Evolutionary conservation across 2,329 filamentous ascomycete species (phyloP).

Genomic region (Colletotrichum scovillei): DNA sequence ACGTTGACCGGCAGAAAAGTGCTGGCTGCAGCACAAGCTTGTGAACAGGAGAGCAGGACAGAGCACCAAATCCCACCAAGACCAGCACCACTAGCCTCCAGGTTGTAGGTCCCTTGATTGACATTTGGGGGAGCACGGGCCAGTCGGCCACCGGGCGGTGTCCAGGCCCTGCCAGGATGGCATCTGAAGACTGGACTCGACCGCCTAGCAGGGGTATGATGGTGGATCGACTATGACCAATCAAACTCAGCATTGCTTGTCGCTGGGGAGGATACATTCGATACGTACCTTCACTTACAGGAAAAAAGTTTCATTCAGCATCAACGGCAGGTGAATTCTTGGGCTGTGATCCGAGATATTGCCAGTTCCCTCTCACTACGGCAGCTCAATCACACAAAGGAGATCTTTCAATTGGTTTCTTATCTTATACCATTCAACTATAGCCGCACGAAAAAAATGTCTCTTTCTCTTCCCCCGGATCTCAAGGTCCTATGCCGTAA

Average conservation of each 20-base stretch:
- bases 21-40: constrained; percentile 4
- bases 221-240: constrained; percentile 15
- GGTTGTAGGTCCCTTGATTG: constrained; percentile 5
- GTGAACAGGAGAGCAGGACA: background rate
- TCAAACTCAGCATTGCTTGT: background rate
- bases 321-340: constrained; percentile 21
- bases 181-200: background rate
- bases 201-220: constrained; percentile 8
- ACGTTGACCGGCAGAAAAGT: constrained; percentile 14
- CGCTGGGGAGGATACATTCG: background rate
- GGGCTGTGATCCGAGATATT: constrained; percentile 10
- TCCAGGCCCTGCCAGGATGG: background rate
- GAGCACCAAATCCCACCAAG: too few relatives aligned
- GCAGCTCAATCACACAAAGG: background rate
- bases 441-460: constrained; percentile 40
- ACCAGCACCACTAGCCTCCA: background rate
- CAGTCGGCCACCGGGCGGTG: background rate
- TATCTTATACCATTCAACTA: too few relatives aligned
- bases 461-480: constrained; percentile 63
- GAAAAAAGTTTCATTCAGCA: constrained; percentile 35
- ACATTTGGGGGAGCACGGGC: constrained; percentile 12
- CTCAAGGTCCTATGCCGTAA: constrained; percentile 75
- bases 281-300: constrained; percentile 35
- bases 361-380: background rate
- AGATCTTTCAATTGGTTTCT: background rate